Evolutionary conservation across 768 basidiomycete genomes (phyloP), one percentile per base, ranked within the genome.

Genomic region (Crassisporium funariophilum): DNA sequence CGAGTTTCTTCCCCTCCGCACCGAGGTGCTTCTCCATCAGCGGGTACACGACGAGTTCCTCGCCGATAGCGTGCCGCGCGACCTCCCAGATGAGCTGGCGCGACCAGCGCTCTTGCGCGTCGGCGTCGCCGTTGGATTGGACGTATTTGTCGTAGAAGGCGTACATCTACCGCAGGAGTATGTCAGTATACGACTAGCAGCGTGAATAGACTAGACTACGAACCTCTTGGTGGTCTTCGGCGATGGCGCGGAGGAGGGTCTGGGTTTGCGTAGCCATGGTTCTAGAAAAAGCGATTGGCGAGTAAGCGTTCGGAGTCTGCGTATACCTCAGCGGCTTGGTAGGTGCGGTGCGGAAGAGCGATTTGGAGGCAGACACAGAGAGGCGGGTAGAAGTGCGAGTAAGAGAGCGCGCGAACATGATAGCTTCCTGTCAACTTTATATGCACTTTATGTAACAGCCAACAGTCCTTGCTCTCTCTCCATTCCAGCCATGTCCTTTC

Each of bases 21-120:
- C 82, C 82, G 45, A 84, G 73, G 44, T 77, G 68, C 47, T 74
- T 68, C 56, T 83, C 81, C 70, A 83, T 76, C 36, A 82, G 69
- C 11, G 82, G 83, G 54, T 84, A 84, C 1, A 83, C 76, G 27
- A 85, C 69, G 29, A 84, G 73, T 59, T 86, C 83, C 58, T 84
- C 83, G 11, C 75, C 80, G 5, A 78, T 75, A 3, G 82, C 77
- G 48, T 84, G 82, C 0, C 80, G 72, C 1, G 81, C 82, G 31
- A 84, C 67, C 62, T 82, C 81, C 82, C 81, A 84, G 10, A 65
- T 71, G 4, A 84, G 65, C 58, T 82, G 81, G 35, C 69, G 69
- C 0, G 77, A 68, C 81, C 81, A 83, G 6, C 79, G 73, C 2
- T 59, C 64, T 57, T 81, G 77, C 0, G 71, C 72, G 24, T 79